Percentiles rank a stretch among this genome's conserved stretches.
Conservation (phyloP, 257 asterid genomes). For the Echites panduratus region DNA sequence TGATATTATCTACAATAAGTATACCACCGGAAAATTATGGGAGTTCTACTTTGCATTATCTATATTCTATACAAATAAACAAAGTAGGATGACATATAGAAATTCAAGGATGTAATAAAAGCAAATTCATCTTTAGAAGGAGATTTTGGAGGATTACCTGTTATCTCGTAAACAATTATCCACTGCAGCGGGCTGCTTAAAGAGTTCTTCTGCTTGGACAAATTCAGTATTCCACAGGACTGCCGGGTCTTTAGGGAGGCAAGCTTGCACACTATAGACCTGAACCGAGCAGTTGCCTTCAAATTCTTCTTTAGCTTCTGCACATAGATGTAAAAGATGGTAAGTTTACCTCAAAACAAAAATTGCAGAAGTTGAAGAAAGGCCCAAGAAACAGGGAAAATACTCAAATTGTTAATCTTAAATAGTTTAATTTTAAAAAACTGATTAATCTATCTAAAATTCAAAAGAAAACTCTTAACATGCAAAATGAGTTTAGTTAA, state of each 20-base stretch:
- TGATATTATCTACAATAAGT: not conserved
- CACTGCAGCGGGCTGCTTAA: constrained; percentile 47
- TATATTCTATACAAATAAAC: not conserved
- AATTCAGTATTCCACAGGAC: constrained; percentile 90
- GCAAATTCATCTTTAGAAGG: not conserved
- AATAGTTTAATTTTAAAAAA: not conserved
- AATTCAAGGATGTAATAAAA: not conserved
- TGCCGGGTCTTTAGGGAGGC: constrained; percentile 91
- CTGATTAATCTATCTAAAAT: not conserved
- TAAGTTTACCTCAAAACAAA: constrained; percentile 1
- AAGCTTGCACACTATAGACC: constrained; percentile 83
- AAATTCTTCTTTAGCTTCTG: constrained; percentile 78
- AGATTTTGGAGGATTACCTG: constrained; percentile 35
- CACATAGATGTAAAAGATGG: constrained; percentile 4
- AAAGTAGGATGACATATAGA: not conserved
- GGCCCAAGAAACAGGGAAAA: not conserved
- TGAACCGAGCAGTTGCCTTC: constrained; percentile 64
- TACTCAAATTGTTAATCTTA: not conserved
- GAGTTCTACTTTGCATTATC: not conserved
- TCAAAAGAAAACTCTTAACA: not conserved
- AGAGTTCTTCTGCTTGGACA: constrained; percentile 82
- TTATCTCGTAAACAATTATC: constrained; percentile 81
- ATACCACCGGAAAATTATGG: not conserved
- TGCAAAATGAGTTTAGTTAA: not conserved
- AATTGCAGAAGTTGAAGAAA: constrained; percentile 3